Percentiles rank a stretch among this genome's conserved stretches.
These are phyloP conservation scores for Flaveria brownii DNA, from an alignment of 129 eudicot species.

Conservation along the genomic window DNA sequence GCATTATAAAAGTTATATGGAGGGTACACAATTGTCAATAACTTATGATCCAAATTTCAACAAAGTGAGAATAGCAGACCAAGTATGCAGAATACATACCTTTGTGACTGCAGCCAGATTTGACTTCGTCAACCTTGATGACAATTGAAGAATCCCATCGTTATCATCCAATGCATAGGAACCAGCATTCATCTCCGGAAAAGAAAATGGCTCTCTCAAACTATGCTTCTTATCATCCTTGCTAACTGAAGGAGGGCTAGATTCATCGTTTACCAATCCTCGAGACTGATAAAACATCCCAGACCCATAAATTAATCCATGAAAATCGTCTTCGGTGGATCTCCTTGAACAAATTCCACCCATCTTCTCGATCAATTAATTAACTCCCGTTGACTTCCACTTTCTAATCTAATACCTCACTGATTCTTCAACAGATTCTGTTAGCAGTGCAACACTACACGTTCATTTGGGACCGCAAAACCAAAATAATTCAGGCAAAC, in stretches of 20 bases:
- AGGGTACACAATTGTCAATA: no score
- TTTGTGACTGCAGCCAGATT: constrained; percentile 30
- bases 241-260: constrained; percentile 18
- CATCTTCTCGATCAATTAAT: constrained; percentile 39
- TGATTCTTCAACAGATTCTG: no score
- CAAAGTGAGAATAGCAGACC: not conserved
- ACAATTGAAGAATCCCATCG: constrained; percentile 84
- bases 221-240: constrained; percentile 32
- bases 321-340: constrained; percentile 58
- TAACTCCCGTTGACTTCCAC: constrained; percentile 16
- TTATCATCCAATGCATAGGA: constrained; percentile 40
- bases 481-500: no score
- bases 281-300: constrained; percentile 52
- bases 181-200: constrained; percentile 54
- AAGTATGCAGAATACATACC: not conserved
- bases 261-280: constrained; percentile 39
- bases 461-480: no score
- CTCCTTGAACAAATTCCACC: constrained; percentile 92
- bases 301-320: constrained; percentile 51
- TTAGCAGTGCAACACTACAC: no score
- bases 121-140: constrained; percentile 64
- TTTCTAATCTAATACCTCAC: constrained; percentile 19
- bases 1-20: no score
- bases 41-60: not conserved
- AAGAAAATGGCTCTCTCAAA: constrained; percentile 57